These are phyloP conservation scores for Liquidambar formosana DNA, from an alignment of 164 flowering plant species.

Conservation along the genomic window DNA sequence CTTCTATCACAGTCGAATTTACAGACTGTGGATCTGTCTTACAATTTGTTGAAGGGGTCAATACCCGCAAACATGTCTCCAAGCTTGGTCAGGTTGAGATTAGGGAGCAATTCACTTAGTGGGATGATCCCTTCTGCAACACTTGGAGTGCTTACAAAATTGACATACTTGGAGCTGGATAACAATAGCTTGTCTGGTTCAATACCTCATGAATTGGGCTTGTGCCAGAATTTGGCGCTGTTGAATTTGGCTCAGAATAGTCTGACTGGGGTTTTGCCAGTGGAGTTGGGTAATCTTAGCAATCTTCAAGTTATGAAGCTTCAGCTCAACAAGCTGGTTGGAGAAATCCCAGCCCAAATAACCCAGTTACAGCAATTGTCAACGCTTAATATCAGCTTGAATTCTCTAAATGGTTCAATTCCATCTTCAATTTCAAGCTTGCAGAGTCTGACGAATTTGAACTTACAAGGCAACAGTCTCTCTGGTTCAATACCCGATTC, in stretches of 20 bases:
- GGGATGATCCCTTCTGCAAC: constrained; percentile 38
- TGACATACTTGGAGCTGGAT: constrained; percentile 66
- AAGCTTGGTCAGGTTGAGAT: constrained; percentile 52
- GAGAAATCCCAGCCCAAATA: constrained; percentile 49
- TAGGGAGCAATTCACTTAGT: constrained; percentile 50
- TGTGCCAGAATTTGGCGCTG: constrained; percentile 43
- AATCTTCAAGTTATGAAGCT: constrained; percentile 56
- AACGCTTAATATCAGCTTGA: constrained; percentile 51
- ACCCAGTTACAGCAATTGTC: constrained; percentile 30
- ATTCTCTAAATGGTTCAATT: constrained; percentile 53
- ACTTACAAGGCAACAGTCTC: constrained; percentile 48
- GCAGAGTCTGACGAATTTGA: constrained; percentile 32
- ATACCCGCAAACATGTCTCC: constrained; percentile 45
- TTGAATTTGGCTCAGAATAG: constrained; percentile 57
- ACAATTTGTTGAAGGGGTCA: constrained; percentile 45
- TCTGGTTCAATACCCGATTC: constrained; percentile 53
- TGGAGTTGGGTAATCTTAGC: constrained; percentile 41
- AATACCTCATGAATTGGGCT: constrained; percentile 50
- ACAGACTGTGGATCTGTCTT: constrained; percentile 51
- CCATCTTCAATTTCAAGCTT: constrained; percentile 45
- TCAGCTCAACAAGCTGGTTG: constrained; percentile 45
- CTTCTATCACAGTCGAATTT: constrained; percentile 40
- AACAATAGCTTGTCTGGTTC: constrained; percentile 47
- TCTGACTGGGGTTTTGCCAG: constrained; percentile 47
- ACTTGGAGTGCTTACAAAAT: constrained; percentile 22